Evolutionary conservation across 169 alveolate genomes (phyloP).

Genomic region (Miamiensis avidus): DNA sequence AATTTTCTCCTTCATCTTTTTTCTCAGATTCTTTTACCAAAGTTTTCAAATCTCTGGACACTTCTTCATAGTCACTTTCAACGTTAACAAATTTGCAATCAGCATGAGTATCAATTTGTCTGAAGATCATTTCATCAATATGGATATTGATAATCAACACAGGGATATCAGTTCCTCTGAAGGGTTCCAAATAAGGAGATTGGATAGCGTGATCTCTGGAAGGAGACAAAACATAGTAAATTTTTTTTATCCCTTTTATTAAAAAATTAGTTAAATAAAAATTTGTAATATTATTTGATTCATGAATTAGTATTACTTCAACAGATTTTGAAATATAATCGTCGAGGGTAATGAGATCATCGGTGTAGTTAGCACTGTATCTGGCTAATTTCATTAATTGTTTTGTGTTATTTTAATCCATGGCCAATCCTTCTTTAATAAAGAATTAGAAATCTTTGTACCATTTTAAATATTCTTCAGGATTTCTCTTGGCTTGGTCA

Average conservation of each 20-base stretch:
- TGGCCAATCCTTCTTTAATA: slow-evolving; percentile 74
- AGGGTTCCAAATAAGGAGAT: slow-evolving; percentile 72
- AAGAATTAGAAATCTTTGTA: slow-evolving; percentile 66
- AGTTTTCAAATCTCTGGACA: slow-evolving; percentile 29
- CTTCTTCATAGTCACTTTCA: slow-evolving; percentile 59
- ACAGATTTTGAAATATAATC: slow-evolving; percentile 63
- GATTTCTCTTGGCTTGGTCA: slow-evolving; percentile 83
- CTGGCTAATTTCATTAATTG: slow-evolving; percentile 53
- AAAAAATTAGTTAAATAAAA: too few relatives aligned
- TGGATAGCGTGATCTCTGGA: slow-evolving; percentile 41
- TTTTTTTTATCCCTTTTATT: slow-evolving; percentile 64
- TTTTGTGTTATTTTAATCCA: slow-evolving; percentile 54
- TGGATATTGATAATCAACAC: slow-evolving; percentile 55
- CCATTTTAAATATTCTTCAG: slow-evolving; percentile 60
- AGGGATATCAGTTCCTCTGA: slow-evolving; percentile 56
- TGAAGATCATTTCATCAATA: slow-evolving; percentile 72
- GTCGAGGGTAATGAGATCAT: slow-evolving; percentile 48
- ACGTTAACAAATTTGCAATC: slow-evolving; percentile 56
- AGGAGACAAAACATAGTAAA: slow-evolving; percentile 62
- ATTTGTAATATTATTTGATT: too few relatives aligned
- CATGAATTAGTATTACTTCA: too few relatives aligned
- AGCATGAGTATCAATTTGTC: slow-evolving; percentile 43
- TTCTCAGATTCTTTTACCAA: slow-evolving; percentile 19
- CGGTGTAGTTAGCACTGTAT: slow-evolving; percentile 44
- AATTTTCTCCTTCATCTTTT: slow-evolving; percentile 18